Evolutionary conservation across 2,329 filamentous ascomycete species (phyloP).

Genomic region (Colletotrichum chlorophyti): DNA sequence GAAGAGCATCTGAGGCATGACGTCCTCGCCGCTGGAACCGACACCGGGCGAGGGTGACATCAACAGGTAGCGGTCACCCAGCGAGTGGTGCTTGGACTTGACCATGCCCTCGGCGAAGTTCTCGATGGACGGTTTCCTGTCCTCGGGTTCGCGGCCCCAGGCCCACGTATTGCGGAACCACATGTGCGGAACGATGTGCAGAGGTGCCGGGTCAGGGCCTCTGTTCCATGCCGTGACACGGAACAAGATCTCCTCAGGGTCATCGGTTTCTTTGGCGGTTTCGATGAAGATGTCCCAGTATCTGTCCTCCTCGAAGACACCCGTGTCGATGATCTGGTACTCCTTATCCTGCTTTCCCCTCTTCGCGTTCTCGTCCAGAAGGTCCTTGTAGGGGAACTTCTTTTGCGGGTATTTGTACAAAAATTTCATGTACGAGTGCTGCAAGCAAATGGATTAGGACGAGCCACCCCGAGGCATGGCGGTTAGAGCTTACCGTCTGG

Average conservation of each 20-base stretch:
- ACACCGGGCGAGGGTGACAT: slow-evolving; percentile 90
- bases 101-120: slow-evolving; percentile 70
- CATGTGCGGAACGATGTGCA: slow-evolving; percentile 93
- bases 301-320: slow-evolving; percentile 83
- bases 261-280: slow-evolving; percentile 91
- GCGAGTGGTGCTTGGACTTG: slow-evolving; percentile 78
- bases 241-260: slow-evolving; percentile 90
- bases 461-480: not conserved
- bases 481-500: slow-evolving; percentile 26
- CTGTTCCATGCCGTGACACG: slow-evolving; percentile 96
- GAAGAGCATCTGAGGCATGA: slow-evolving; percentile 85
- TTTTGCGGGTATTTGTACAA: slow-evolving; percentile 97
- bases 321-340: slow-evolving; percentile 92
- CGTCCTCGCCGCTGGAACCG: slow-evolving; percentile 79
- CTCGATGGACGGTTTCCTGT: slow-evolving; percentile 81
- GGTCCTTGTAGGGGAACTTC: slow-evolving; percentile 89
- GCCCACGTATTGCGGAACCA: slow-evolving; percentile 99
- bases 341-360: slow-evolving; percentile 80
- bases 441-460: slow-evolving; percentile 32
- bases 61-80: slow-evolving; percentile 84
- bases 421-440: slow-evolving; percentile 99
- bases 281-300: slow-evolving; percentile 99
- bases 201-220: slow-evolving; percentile 84
- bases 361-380: slow-evolving; percentile 82
- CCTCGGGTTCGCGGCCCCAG: slow-evolving; percentile 81